Evolutionary conservation across 1,284 basidiomycete genomes (phyloP), one percentile per base, ranked within the genome.

Genomic region (Pseudozyma tsukubaensis): DNA sequence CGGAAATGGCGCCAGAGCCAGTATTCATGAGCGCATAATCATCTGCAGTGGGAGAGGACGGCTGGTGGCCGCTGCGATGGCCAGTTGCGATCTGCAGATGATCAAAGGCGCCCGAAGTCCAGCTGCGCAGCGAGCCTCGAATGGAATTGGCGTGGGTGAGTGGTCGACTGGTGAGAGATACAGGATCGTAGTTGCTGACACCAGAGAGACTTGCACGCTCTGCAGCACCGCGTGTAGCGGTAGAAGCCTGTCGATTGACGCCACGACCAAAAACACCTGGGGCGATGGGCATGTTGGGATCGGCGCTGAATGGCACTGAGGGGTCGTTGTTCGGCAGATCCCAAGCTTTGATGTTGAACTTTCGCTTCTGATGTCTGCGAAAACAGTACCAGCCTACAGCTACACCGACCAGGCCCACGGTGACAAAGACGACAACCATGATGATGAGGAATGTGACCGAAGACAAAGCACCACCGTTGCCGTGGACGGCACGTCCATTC

Each of bases 321-420:
- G 72, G 63, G 39, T 74, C 72, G 24, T 40, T 52, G 55, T 53
- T 68, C 18, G 72, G 72, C 36, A 74, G 36, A 24, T 74, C 72
- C 72, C 72, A 74, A 16, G 66, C 59, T 13, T 60, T 60, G 44
- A 74, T 69, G 60, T 69, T 66, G 13, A 62, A 43, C 43, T 65
- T 61, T 14, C 56, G 48, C 48, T 55, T 72, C 59, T 69, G 58
- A 14, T 42, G 54, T n/a, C 73, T 55, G 21, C 66, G 64, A 48
- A 58, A 75, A 59, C 76, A 65, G 62, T 56, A 64, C 68, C 69
- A 78, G 44, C 65, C 69, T 16, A 63, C 45, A 3, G 65, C 54
- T 18, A 66, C 71, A 24, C 70, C 63, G 18, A 70, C 34, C 5
- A 75, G 18, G 11, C 57, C 69, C 16, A 77, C 35, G 34, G 32